These are phyloP conservation scores for Alternaria gaisen DNA, from an alignment of 2,329 filamentous ascomycete species.

Conservation along the genomic window DNA sequence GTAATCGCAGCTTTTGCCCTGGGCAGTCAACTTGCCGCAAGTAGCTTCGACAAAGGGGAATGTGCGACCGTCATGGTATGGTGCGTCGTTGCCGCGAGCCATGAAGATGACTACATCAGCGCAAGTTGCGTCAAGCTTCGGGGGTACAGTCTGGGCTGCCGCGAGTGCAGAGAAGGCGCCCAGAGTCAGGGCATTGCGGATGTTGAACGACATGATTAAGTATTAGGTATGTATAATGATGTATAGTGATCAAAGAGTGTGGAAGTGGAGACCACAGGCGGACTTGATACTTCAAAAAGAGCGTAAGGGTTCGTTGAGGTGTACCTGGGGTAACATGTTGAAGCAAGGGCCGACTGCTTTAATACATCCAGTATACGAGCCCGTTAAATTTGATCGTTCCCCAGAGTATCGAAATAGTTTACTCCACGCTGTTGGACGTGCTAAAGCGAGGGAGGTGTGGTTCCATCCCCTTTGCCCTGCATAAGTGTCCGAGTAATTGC, in stretches of 20 bases:
- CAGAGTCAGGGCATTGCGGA: constrained; percentile 31
- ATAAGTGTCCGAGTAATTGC: no score
- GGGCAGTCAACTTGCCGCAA: constrained; percentile 30
- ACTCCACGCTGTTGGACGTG: no score
- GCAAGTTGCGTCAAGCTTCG: constrained; percentile 35
- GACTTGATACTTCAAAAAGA: constrained; percentile 1
- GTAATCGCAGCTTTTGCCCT: constrained; percentile 36
- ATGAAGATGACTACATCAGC: constrained; percentile 33
- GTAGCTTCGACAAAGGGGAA: constrained; percentile 32
- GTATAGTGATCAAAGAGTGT: constrained; percentile 27
- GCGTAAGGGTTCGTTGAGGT: constrained; percentile 3
- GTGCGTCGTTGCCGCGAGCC: constrained; percentile 35
- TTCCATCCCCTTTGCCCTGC: no score
- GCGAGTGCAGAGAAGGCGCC: constrained; percentile 36
- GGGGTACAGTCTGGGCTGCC: constrained; percentile 42
- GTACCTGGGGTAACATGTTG: constrained; percentile 6
- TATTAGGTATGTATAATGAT: no score
- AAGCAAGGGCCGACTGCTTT: no score
- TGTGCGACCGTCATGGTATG: constrained; percentile 34
- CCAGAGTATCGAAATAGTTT: no score
- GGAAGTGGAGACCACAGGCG: background rate
- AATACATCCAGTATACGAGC: no score
- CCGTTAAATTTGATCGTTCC: no score
- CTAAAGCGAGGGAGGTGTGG: no score
- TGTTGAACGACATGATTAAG: constrained; percentile 39